phyloP scores from a whole-genome alignment of 768 basidiomycete species.

The Lactarius tabidus region DNA sequence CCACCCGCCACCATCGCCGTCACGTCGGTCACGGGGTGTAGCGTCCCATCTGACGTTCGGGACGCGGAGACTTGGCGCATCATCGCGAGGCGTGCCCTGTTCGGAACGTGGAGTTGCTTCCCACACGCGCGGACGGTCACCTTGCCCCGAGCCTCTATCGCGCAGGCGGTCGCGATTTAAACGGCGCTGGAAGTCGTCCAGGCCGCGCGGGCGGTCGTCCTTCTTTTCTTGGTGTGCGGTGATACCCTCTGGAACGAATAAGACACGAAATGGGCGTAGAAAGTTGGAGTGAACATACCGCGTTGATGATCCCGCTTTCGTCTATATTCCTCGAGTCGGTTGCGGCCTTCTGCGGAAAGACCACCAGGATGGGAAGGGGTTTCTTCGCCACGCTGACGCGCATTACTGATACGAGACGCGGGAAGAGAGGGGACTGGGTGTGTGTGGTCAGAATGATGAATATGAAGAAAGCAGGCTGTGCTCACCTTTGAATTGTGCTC shows the following conservation, averaged over 20 bases:
- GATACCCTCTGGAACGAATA: constrained; percentile 58
- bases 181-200: constrained; percentile 92
- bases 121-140: constrained; percentile 40
- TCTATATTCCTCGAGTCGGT: constrained; percentile 73
- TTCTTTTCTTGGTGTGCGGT: constrained; percentile 52
- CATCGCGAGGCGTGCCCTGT: constrained; percentile 44
- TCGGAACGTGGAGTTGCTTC: constrained; percentile 60
- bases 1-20: constrained; percentile 62
- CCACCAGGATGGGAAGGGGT: constrained; percentile 94
- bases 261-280: not conserved
- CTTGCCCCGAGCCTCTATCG: constrained; percentile 30
- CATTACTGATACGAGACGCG: constrained; percentile 47
- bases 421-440: constrained; percentile 75
- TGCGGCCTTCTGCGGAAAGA: constrained; percentile 68
- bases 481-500: constrained; percentile 85
- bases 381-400: constrained; percentile 76
- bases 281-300: constrained; percentile 38
- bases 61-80: constrained; percentile 81
- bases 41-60: constrained; percentile 95
- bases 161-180: constrained; percentile 65
- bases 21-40: constrained; percentile 62
- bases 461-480: not conserved
- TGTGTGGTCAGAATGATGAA: not conserved
- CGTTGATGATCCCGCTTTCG: constrained; percentile 63
- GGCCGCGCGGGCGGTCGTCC: constrained; percentile 62